phyloP scores from a whole-genome alignment of 2,329 filamentous ascomycete species.

The Phoma sp. region DNA sequence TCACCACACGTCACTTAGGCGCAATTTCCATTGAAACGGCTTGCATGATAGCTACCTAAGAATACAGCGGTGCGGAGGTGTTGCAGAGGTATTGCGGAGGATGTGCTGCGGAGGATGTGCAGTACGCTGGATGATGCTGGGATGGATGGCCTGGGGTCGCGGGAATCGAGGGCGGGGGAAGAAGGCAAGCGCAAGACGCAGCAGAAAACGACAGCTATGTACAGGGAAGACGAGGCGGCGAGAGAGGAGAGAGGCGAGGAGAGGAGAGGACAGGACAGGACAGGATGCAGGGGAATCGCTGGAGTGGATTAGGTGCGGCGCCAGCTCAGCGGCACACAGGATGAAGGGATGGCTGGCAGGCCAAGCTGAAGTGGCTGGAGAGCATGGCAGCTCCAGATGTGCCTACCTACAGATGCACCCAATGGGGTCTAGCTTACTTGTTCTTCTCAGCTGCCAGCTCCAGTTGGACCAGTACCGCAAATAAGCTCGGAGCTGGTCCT shows the following conservation, averaged over 20 bases:
- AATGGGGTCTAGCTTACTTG: no score
- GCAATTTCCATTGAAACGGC: slow-evolving; percentile 19
- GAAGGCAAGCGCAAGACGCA: slow-evolving; percentile 1
- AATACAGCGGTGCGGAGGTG: slow-evolving; percentile 1
- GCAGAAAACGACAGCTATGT: slow-evolving; percentile 22
- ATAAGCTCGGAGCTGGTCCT: background rate
- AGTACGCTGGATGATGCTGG: slow-evolving; percentile 1
- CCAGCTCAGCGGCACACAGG: slow-evolving; percentile 24
- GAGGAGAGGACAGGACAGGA: background rate
- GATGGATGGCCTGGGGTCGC: slow-evolving; percentile 7
- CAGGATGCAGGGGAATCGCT: slow-evolving; percentile 13
- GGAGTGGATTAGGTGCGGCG: slow-evolving; percentile 25
- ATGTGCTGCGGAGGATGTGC: slow-evolving; percentile 2
- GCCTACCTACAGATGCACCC: no score
- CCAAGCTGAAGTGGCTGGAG: background rate
- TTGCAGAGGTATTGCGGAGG: slow-evolving; percentile 17
- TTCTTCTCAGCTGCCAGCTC: no score
- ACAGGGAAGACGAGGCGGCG: slow-evolving; percentile 24
- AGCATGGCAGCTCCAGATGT: no score
- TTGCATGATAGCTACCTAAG: slow-evolving; percentile 33
- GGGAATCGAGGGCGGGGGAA: slow-evolving; percentile 11
- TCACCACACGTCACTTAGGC: slow-evolving; percentile 26
- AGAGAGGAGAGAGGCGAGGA: background rate
- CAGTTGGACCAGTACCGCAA: no score
- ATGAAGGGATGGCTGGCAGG: slow-evolving; percentile 15